These are phyloP conservation scores for Jamesozyma lodderae DNA, from an alignment of 805 yeast genomes.

Conservation along the genomic window DNA sequence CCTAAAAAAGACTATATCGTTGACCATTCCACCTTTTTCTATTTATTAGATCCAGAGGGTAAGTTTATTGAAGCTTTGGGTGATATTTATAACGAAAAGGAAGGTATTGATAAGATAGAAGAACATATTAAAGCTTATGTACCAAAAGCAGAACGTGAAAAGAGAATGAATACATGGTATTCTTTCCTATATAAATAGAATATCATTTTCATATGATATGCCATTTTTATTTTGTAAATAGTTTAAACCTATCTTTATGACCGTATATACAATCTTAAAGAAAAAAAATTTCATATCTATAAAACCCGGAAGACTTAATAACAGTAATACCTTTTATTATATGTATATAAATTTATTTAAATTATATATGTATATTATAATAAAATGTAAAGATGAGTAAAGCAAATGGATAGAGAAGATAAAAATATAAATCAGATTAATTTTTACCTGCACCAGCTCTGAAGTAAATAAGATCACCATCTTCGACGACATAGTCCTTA, in stretches of 20 bases:
- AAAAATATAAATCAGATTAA: slow-evolving; percentile 17
- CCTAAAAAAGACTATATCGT: slow-evolving; percentile 94
- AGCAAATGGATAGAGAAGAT: background rate
- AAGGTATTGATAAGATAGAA: slow-evolving; percentile 67
- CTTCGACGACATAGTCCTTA: slow-evolving; percentile 89
- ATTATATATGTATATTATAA: background rate
- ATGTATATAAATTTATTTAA: background rate
- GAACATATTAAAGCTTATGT: slow-evolving; percentile 69
- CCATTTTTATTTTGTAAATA: no score
- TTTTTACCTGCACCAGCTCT: slow-evolving; percentile 92
- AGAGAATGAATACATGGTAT: slow-evolving; percentile 52
- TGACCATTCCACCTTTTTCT: slow-evolving; percentile 94
- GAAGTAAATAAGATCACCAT: slow-evolving; percentile 86
- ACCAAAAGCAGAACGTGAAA: slow-evolving; percentile 63
- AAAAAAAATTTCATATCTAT: no score
- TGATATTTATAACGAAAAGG: slow-evolving; percentile 70
- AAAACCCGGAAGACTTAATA: no score
- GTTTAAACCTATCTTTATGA: no score
- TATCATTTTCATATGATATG: no score
- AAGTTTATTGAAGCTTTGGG: slow-evolving; percentile 91
- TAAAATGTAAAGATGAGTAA: background rate
- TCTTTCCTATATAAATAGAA: slow-evolving; percentile 27
- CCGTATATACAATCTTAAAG: no score
- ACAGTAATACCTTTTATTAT: no score
- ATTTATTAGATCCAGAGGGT: slow-evolving; percentile 95